These are phyloP conservation scores for Crepidotus variabilis DNA, from an alignment of 768 basidiomycete genomes.

Conservation along the genomic window DNA sequence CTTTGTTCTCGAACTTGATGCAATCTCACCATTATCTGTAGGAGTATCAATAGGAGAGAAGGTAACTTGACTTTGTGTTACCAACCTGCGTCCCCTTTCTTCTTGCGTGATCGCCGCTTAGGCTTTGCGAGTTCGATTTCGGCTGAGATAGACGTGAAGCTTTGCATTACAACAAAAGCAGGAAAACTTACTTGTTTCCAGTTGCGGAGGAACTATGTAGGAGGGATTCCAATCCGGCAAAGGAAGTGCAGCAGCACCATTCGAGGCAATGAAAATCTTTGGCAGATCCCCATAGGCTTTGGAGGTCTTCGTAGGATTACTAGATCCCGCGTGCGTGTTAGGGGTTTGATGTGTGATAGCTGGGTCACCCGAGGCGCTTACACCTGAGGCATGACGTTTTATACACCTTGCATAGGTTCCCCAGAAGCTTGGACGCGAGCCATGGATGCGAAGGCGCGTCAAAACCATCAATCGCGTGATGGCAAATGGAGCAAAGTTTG, in stretches of 20 bases:
- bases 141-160: background rate
- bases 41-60: background rate
- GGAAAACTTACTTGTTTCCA: background rate
- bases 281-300: conserved; percentile 31
- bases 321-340: background rate
- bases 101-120: conserved; percentile 2
- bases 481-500: background rate
- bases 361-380: no score
- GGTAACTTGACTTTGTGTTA: background rate
- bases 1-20: background rate
- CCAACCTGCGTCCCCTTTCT: background rate
- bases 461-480: conserved; percentile 10
- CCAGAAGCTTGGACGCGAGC: background rate
- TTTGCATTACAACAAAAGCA: background rate
- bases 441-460: conserved; percentile 13
- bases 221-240: conserved; percentile 9
- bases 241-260: conserved; percentile 1
- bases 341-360: no score
- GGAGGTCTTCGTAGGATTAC: conserved; percentile 15
- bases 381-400: no score
- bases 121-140: background rate
- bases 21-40: background rate
- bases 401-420: no score
- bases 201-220: conserved; percentile 2
- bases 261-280: background rate